Base-by-base conservation (phyloP, 345 rosid genomes). In the Jatropha curcas region DNA sequence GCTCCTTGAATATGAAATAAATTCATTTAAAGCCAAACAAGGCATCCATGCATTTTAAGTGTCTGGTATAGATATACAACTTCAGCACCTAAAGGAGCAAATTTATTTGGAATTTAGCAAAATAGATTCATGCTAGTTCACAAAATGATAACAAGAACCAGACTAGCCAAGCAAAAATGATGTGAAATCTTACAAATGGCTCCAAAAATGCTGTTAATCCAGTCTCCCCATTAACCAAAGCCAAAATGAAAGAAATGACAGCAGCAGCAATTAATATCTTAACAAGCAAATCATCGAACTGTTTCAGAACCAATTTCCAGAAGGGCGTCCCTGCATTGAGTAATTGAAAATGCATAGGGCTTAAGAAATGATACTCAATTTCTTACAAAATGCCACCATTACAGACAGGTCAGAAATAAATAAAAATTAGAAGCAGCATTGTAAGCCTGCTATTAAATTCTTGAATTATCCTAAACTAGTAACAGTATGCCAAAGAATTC, bases 231-330 rank as follows among this genome's bases (percentile, higher is more conserved):
- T 95, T 86, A 65, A 92, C 80, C 90, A 92, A 79, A 77, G 98
- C 97, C 93, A 95, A 85, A 73, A 87, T 60, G 55, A 95, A 90
- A 68, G 98, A 92, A 69, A 93, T 88, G 72, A 87, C 50, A 8
- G 99, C 99, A 63, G 98, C 97, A 79, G 90, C 97, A 58, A 95
- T 92, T 84, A 95, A 85, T 82, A 95, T 95, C 89, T 92, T 92
- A 70, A 95, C 99, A 75, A 95, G 98, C 84, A 95, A 88, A 83
- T 95, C 99, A 88, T 92, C 94, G 55, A 95, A 93, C 79, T 95
- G 99, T 82, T 92, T 95, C 82, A 95, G 81, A 79, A 95, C 96
- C 83, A 95, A 80, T 82, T 88, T 95, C 99, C 99, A 95, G 81
- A 95, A 92, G 52, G 97, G 87, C 81, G 93, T 86, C 82, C 98